These are phyloP conservation scores for Coemansia sp. DNA, from an alignment of 371 early-diverging fungal genomes.

Conservation along the genomic window DNA sequence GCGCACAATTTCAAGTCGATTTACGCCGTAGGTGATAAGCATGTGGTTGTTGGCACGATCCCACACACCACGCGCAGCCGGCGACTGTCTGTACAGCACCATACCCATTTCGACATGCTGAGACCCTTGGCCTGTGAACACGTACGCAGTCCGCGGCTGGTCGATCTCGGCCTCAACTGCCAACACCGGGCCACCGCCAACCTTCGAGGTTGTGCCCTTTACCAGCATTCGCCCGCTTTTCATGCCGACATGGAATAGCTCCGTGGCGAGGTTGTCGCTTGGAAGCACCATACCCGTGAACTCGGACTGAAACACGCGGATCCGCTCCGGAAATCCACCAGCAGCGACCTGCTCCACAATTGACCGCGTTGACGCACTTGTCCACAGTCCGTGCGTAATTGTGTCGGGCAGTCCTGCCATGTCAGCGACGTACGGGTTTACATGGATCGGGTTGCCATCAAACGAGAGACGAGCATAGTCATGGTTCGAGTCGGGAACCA, in stretches of 20 bases:
- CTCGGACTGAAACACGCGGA: conserved; percentile 40
- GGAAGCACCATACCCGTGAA: conserved; percentile 58
- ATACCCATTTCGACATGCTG: conserved; percentile 97
- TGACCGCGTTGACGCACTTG: conserved; percentile 44
- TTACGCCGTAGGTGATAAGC: conserved; percentile 83
- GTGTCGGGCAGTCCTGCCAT: conserved; percentile 87
- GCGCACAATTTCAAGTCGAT: conserved; percentile 89
- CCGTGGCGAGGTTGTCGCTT: conserved; percentile 76
- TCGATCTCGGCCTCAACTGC: conserved; percentile 83
- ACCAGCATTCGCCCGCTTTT: conserved; percentile 84
- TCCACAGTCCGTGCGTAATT: conserved; percentile 98
- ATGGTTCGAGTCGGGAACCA: conserved; percentile 69
- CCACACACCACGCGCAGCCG: conserved; percentile 87
- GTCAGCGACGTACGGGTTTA: conserved; percentile 92
- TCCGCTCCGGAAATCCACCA: conserved; percentile 13
- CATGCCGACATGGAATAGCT: conserved; percentile 88
- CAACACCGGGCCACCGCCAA: conserved; percentile 75
- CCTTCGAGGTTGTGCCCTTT: conserved; percentile 83
- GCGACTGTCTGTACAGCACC: conserved; percentile 84
- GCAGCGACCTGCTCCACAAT: conserved; percentile 14
- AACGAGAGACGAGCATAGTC: conserved; percentile 85
- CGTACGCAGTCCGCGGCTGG: conserved; percentile 79
- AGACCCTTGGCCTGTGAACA: conserved; percentile 97
- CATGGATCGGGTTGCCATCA: conserved; percentile 95
- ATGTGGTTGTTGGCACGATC: conserved; percentile 89